Base-by-base conservation (phyloP, 2,329 filamentous ascomycete genomes). In the Huntiella moniliformis region DNA sequence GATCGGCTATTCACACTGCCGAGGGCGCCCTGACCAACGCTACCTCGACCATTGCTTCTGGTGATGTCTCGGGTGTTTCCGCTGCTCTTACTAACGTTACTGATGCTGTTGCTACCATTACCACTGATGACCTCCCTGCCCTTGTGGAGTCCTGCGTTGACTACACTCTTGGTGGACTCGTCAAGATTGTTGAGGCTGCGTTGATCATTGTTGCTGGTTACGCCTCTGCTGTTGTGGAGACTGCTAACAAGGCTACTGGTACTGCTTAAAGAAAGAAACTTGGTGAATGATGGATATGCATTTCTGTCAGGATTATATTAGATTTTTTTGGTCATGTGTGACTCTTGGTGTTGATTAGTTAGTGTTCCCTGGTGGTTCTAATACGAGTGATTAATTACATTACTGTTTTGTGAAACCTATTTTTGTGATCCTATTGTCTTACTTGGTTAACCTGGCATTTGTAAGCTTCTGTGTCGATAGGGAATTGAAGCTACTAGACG, bases 241-340 rank as follows among this genome's bases (percentile, higher is more conserved):
- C 11, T 12, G 32, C 38, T 36, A 50, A 50, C 40, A 44, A 46
- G 31, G 17, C 36, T 2, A 41, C 36, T 16, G 44, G 44, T 28
- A n/a, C 22, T 28, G 22, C 22, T 28, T 28, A 28, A 28, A 8
- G 22, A 28, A 36, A 43, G 22, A 28, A 36, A 43, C 15, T 28
- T 28, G 22, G 22, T 28, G 22, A 28, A 28, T 28, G 7, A 8
- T 10, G 22, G n/a, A n/a, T n/a, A n/a, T n/a, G n/a, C n/a, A 28
- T 3, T 8, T 28, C 22, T 8, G 7, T 6, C 7, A 28, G 22
- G 22, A 28, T 28, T 28, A 28, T 28, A 28, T 28, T 28, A 28
- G 7, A 28, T 28, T 28, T 2, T 28, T 28, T 28, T 8, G 22
- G 22, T 28, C 22, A 28, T 8, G 7, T 28, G 22, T 28, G 22